Conservation (phyloP, 2,329 filamentous ascomycete species). For the Trichoderma asperellum region DNA sequence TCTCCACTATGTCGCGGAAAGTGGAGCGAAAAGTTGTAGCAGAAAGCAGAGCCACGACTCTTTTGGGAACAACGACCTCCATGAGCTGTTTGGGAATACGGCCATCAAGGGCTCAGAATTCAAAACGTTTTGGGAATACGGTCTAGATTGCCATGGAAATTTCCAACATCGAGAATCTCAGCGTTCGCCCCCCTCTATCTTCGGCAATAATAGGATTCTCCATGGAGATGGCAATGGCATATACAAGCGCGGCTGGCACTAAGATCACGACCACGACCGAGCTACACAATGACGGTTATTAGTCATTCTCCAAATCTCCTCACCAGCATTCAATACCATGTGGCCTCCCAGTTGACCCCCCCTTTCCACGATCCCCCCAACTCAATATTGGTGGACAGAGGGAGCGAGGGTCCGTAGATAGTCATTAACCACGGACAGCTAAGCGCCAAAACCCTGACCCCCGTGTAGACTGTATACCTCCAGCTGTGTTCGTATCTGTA, state of each 20-base stretch:
- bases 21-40: neutral
- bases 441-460: constrained; percentile 8
- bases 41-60: neutral
- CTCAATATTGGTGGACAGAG: neutral
- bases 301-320: constrained; percentile 3
- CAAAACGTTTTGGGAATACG: neutral
- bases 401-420: neutral
- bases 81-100: neutral
- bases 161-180: neutral
- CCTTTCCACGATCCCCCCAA: constrained; percentile 10
- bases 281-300: neutral
- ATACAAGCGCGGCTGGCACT: neutral
- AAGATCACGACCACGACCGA: neutral
- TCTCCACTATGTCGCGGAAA: neutral
- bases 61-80: neutral
- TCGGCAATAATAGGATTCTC: neutral
- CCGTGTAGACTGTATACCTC: neutral
- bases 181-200: neutral
- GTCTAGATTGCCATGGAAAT: neutral
- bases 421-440: neutral
- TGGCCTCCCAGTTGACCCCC: neutral
- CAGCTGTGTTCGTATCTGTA: neutral
- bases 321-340: neutral
- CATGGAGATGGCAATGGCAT: neutral
- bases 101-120: neutral